Evolutionary conservation across 441 rosid species (phyloP), one percentile per base, ranked within the genome.

Genomic region (Adansonia grandidieri): DNA sequence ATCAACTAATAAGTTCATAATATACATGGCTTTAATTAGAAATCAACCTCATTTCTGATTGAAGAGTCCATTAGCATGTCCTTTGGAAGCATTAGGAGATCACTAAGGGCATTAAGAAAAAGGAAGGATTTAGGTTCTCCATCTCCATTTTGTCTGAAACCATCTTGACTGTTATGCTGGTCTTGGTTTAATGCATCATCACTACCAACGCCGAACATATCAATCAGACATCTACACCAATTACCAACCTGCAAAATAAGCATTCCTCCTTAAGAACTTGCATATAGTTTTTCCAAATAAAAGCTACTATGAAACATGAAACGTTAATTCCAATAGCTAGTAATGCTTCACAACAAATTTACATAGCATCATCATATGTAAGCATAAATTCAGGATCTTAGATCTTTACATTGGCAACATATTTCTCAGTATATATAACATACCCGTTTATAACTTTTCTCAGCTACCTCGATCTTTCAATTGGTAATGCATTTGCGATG

Each of bases 31-130:
- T 32, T 74, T 50, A 5, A 9, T 53, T 19, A 11, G 47, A 64
- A 74, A 61, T 73, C 50, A 57, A 93, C 98, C 98, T 95, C 97
- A 77, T 81, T 84, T 84, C 98, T 87, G 61, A 71, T 85, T 9
- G 93, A 83, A 50, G 80, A 77, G 74, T 95, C 93, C 80, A 91
- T 75, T 50, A 93, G 86, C 97, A 95, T 84, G 85, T 91, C 97
- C 81, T 93, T 93, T 40, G 98, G 98, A 75, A 93, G 97, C 98
- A 95, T 95, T 67, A 93, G 85, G 71, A 95, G 92, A 86, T 93
- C 95, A 50, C 97, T 95, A 73, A 95, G 82, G 71, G 85, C 87
- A 68, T 89, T 89, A 42, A 95, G 90, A 77, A 91, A 91, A 56
- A 54, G 10, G 76, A 93, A 94, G 63, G 86, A 72, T 75, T 84